A percentile compares a stretch with the other conserved stretches of the same genome.
These are phyloP conservation scores for Platanthera guangdongensis DNA, from an alignment of 106 monocot genomes.

Conservation along the genomic window DNA sequence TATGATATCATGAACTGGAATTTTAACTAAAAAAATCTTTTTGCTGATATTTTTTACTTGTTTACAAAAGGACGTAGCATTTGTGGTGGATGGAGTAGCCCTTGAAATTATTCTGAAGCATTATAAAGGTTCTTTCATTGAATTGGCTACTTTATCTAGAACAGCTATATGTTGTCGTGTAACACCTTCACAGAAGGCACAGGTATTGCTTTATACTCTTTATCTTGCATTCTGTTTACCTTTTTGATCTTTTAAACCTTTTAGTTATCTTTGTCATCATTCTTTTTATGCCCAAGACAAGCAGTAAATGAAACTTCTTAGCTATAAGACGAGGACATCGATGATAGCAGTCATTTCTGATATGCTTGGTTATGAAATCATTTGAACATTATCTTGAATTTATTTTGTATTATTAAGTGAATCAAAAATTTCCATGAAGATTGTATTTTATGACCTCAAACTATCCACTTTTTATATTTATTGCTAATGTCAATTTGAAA, in stretches of 20 bases:
- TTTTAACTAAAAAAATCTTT: not conserved
- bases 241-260: not conserved
- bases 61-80: constrained; percentile 57
- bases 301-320: not conserved
- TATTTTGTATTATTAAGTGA: not conserved
- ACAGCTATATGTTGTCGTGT: constrained; percentile 95
- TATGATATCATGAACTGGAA: not conserved
- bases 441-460: too few relatives aligned
- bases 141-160: constrained; percentile 78
- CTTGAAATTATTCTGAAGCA: constrained; percentile 89
- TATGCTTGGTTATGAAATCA: not conserved
- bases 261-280: not conserved
- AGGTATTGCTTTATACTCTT: constrained; percentile 32
- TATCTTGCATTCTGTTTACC: not conserved
- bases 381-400: not conserved
- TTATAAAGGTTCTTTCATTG: constrained; percentile 57
- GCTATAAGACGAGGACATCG: not conserved
- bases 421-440: not conserved
- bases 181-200: constrained; percentile 98
- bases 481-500: not conserved
- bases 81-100: constrained; percentile 95
- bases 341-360: not conserved
- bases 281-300: not conserved
- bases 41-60: not conserved
- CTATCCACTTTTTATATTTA: not conserved